phyloP scores from a whole-genome alignment of 108 stramenopile genomes.

The Stephanodiscus triporus region DNA sequence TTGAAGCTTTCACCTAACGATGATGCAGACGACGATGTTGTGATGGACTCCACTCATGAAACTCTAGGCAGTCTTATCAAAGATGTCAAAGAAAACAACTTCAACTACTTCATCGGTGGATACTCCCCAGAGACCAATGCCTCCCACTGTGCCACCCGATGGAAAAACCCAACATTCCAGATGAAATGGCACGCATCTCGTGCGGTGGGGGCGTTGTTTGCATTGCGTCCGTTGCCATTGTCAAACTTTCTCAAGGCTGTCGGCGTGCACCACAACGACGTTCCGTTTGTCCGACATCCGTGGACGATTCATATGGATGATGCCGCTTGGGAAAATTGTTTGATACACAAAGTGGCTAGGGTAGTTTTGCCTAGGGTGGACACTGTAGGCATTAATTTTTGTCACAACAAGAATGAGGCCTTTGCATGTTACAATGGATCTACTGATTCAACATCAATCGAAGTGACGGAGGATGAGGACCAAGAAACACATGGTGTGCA shows the following conservation, averaged over 20 bases:
- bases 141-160: slow-evolving; percentile 33
- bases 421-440: slow-evolving; percentile 8
- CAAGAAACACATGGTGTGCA: too few species aligned
- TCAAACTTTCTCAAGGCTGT: slow-evolving; percentile 48
- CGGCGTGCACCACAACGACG: slow-evolving; percentile 51
- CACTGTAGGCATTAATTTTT: slow-evolving; percentile 28
- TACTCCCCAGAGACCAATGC: slow-evolving; percentile 54
- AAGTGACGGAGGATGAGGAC: slow-evolving; percentile 14
- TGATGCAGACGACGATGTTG: slow-evolving; percentile 46
- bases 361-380: slow-evolving; percentile 34
- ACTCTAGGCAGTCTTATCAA: background rate
- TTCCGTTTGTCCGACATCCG: slow-evolving; percentile 80
- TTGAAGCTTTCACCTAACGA: background rate
- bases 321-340: slow-evolving; percentile 37
- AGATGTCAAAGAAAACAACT: slow-evolving; percentile 13
- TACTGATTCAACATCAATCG: background rate
- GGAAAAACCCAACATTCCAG: slow-evolving; percentile 47
- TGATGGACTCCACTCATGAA: slow-evolving; percentile 26
- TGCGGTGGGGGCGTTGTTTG: slow-evolving; percentile 58
- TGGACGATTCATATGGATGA: slow-evolving; percentile 76
- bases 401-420: slow-evolving; percentile 30
- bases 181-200: slow-evolving; percentile 74
- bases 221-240: slow-evolving; percentile 57
- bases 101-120: slow-evolving; percentile 44
- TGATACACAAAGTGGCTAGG: slow-evolving; percentile 33